Base-by-base conservation (phyloP, 1,139 yeast species). In the Blastobotrys malaysiensis region DNA sequence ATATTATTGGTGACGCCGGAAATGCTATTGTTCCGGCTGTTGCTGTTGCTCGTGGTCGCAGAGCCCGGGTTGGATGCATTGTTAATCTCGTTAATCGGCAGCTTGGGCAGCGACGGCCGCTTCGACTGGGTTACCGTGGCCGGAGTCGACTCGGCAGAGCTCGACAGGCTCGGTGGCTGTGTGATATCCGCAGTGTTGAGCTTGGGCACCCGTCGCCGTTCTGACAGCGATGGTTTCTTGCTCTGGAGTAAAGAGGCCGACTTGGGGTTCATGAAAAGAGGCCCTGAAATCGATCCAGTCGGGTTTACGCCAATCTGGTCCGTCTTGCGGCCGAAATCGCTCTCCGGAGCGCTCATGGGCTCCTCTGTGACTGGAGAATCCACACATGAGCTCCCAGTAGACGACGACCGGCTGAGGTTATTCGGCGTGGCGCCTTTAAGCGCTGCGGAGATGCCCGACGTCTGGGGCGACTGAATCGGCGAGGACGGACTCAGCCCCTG, bases 191-290 rank as follows among this genome's bases (percentile, higher is more conserved):
- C 39, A 7, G 55, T 55, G 31, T 53, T 54, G 19, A 56, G 50
- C 20, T 55, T 56, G 13, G 55, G 53, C 36, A 49, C 44, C 36
- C 72, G 70, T 13, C 73, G 63, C n/a, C 73, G 62, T 48, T 65
- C 67, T 5, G 72, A 67, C 21, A 69, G 60, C 7, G 72, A 68
- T 1, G 69, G 62, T 46, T 59, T 57, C 31, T 58, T 57, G 11
- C 59, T 43, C 45, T 56, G 55, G n/a, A 61, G 51, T 16, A 55
- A 53, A 4, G 51, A 49, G 7, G 54, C 56, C 53, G 52, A 13
- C 44, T 27, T 21, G 51, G 57, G 56, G 39, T 49, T 56, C 9
- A 57, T 48, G 21, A 52, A 57, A 11, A 59, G 48, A 1, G 62
- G 55, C 1, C 62, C 61, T 6, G 61, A 58, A 43, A 52, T 56